Evolutionary conservation across 441 rosid species (phyloP).

Genomic region (Adansonia madagascariensis): DNA sequence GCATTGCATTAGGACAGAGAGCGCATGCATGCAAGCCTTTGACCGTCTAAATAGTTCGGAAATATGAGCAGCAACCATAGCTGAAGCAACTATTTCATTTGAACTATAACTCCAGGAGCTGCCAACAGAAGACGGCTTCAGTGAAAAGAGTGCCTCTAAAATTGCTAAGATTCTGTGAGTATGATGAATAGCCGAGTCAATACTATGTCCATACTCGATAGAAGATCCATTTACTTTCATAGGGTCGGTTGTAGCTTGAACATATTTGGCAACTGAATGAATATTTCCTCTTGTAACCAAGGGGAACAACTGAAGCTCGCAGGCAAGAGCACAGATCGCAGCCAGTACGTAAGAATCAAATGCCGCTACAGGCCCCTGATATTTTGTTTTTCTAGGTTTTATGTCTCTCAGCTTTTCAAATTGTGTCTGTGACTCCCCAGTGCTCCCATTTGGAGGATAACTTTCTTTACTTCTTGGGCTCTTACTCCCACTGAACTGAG

Average conservation of each 20-base stretch:
- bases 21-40: constrained; percentile 88
- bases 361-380: constrained; percentile 95
- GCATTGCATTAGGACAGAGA: constrained; percentile 86
- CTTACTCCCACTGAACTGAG: constrained; percentile 82
- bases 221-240: constrained; percentile 65
- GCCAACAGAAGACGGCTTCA: constrained; percentile 94
- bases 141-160: constrained; percentile 92
- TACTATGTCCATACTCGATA: constrained; percentile 59
- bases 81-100: constrained; percentile 96
- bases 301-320: constrained; percentile 95
- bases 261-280: constrained; percentile 48
- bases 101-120: constrained; percentile 97
- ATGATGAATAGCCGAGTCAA: constrained; percentile 82
- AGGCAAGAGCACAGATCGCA: constrained; percentile 97
- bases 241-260: constrained; percentile 49
- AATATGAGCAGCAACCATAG: constrained; percentile 99
- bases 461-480: constrained; percentile 69
- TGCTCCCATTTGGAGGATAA: constrained; percentile 42
- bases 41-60: constrained; percentile 93
- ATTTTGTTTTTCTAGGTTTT: constrained; percentile 60
- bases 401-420: constrained; percentile 46
- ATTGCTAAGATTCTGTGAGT: constrained; percentile 90
- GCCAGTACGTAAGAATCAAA: constrained; percentile 98
- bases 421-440: constrained; percentile 42
- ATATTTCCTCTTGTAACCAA: constrained; percentile 64